Conservation (phyloP, 1,284 basidiomycete species). For the Fomitiporia mediterranea region DNA sequence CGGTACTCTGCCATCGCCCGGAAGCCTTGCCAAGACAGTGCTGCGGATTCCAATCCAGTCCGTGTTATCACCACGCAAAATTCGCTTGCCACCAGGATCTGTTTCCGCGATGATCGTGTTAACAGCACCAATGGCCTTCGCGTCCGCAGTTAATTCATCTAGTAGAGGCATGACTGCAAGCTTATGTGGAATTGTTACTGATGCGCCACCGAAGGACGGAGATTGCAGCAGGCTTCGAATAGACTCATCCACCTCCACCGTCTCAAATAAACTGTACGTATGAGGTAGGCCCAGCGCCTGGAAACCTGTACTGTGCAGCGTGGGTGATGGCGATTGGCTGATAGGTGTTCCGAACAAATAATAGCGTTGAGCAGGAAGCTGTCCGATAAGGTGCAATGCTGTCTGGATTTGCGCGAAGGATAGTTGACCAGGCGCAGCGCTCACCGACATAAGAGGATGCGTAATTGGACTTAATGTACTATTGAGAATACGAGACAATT, state of each 20-base stretch:
- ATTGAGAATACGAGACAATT: slow-evolving; percentile 88
- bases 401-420: slow-evolving; percentile 83
- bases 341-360: slow-evolving; percentile 91
- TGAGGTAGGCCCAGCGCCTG: slow-evolving; percentile 79
- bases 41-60: slow-evolving; percentile 86
- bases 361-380: slow-evolving; percentile 68
- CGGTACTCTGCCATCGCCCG: slow-evolving; percentile 31
- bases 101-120: slow-evolving; percentile 77
- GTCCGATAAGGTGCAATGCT: slow-evolving; percentile 78
- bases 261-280: slow-evolving; percentile 76
- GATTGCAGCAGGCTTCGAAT: slow-evolving; percentile 61
- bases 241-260: slow-evolving; percentile 57
- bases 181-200: slow-evolving; percentile 94
- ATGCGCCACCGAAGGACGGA: slow-evolving; percentile 88
- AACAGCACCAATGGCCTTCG: slow-evolving; percentile 83
- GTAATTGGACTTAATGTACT: slow-evolving; percentile 85
- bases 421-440: slow-evolving; percentile 91
- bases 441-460: slow-evolving; percentile 77
- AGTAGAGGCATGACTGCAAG: slow-evolving; percentile 80
- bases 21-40: slow-evolving; percentile 43
- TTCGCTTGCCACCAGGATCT: slow-evolving; percentile 40
- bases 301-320: slow-evolving; percentile 91
- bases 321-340: slow-evolving; percentile 85
- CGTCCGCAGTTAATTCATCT: slow-evolving; percentile 73
- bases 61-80: slow-evolving; percentile 85